Evolutionary conservation across 2,329 filamentous ascomycete species (phyloP), one percentile per base, ranked within the genome.

Genomic region (Phialophora expanda): DNA sequence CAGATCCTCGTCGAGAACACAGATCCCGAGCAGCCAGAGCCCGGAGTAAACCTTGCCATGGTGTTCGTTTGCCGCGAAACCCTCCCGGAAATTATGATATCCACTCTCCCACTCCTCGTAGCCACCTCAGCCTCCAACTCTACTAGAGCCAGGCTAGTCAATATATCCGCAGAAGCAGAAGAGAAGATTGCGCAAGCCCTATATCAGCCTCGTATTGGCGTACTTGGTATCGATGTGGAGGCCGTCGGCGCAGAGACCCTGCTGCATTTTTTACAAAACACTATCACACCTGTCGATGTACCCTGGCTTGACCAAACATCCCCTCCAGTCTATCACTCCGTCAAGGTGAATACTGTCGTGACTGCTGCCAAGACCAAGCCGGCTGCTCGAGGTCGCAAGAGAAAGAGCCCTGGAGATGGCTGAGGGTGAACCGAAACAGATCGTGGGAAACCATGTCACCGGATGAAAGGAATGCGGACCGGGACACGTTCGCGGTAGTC

Each of bases 391-490:
- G 34, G 32, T 46, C 66, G 24, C 17, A 66, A 66, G 51, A 65
- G 53, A 50, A 65, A 69, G 48, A 48, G 38, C 20, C 30, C n/a
- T 41, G 53, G 22, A 20, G 41, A 56, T 11, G 58, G 58, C 24
- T 66, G 65, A 64, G 41, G 30, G 2, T 34, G 38, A 8, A 38
- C 4, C 9, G n/a, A 50, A 34, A 50, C 48, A 17, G 8, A 46
- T 6, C 26, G 17, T 32, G 22, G 51, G 8, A 32, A 12, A 8
- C 22, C 14, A 26, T 20, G 2, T 76, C 68, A 83, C 55, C 68
- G 71, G 61, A 94, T 88, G 67, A 96, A 91, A 0, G 94, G 95
- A 73, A 99, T 96, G 75, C 87, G 87, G 8, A 93, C 91, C 51
- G 85, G 83, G 4, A 93, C 93, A 64, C 82, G 84, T 74, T 84